Conservation (phyloP, 208 protist genomes). For the Angomonas deanei region DNA sequence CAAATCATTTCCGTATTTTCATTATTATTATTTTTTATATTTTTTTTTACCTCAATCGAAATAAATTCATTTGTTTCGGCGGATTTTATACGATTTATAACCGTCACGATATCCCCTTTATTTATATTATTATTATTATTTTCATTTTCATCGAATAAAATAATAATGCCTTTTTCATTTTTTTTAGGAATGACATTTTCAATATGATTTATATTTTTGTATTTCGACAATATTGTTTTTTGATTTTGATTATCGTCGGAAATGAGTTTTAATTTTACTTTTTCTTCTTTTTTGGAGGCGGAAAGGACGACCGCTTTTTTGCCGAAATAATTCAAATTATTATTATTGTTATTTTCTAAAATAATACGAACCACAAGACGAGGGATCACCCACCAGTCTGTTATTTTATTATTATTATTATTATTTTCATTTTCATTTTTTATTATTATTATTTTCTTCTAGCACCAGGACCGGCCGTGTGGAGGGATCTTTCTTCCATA, state of each 20-base stretch:
- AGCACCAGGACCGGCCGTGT: slow-evolving; percentile 37
- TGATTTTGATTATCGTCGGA: neutral
- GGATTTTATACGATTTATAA: neutral
- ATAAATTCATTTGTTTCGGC: neutral
- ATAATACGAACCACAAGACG: slow-evolving; percentile 68
- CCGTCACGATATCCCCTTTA: neutral
- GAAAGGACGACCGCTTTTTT: slow-evolving; percentile 60
- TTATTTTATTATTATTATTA: neutral
- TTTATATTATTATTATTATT: too few species aligned
- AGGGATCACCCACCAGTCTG: slow-evolving; percentile 71
- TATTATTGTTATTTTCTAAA: slow-evolving; percentile 40
- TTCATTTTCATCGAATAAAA: too few species aligned
- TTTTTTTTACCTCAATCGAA: neutral
- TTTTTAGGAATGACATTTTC: slow-evolving; percentile 76
- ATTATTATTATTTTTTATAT: neutral
- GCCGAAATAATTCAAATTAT: slow-evolving; percentile 47
- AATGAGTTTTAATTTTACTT: slow-evolving; percentile 37
- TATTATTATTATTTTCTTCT: neutral
- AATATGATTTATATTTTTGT: slow-evolving; percentile 43
- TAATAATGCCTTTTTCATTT: slow-evolving; percentile 51
- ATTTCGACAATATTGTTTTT: slow-evolving; percentile 45
- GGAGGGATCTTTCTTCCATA: slow-evolving; percentile 69
- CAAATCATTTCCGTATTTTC: neutral
- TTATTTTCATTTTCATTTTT: neutral
- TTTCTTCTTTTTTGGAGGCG: slow-evolving; percentile 34